Base-by-base conservation (phyloP, 2,329 filamentous ascomycete genomes). In the Paradendryphiella salina region DNA sequence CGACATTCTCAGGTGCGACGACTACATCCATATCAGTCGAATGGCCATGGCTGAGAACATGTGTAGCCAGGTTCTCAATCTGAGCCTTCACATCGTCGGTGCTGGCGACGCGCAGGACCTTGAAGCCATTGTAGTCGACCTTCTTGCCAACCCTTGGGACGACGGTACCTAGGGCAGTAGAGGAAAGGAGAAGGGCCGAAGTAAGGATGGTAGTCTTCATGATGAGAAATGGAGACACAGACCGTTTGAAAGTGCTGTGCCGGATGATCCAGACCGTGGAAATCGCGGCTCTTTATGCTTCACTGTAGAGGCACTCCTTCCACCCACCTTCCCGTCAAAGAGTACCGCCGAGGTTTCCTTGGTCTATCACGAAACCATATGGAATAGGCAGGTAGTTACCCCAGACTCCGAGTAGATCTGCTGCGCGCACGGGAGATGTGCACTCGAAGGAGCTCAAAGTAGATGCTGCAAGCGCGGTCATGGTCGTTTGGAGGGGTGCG, bases 41-140 rank as follows among this genome's bases (percentile, higher is more conserved):
- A 26, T 64, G 64, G 32, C 67, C 69, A 35, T 67, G 66, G 46
- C 70, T 72, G 43, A 71, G 54, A 7, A 72, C 41, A 46, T 72
- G 68, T 14, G 67, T 61, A 10, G 66, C 65, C 18, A 73, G 53
- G 39, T 63, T 51, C 45, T 71, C 66, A 31, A 73, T 59, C 42
- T 70, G 52, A 15, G 54, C 57, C 46, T 69, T 64, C 11, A 70
- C 52, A 23, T 61, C 56, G 13, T 55, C 52, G 23, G 50, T 55
- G 36, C 61, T 56, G 10, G 52, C 39, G 23, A 73, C 46, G 32
- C 70, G 69, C 13, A 73, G 47, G 11, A 70, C 63, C 56, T 71
- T 72, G 63, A 69, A 72, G 52, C 70, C 70, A 54, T 57, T 64
- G 54, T 73, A 73, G 50, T 72, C 67, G 43, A 72, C 56, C 54